phyloP scores from a whole-genome alignment of 2,329 filamentous ascomycete species.

The Botrytis galanthina region DNA sequence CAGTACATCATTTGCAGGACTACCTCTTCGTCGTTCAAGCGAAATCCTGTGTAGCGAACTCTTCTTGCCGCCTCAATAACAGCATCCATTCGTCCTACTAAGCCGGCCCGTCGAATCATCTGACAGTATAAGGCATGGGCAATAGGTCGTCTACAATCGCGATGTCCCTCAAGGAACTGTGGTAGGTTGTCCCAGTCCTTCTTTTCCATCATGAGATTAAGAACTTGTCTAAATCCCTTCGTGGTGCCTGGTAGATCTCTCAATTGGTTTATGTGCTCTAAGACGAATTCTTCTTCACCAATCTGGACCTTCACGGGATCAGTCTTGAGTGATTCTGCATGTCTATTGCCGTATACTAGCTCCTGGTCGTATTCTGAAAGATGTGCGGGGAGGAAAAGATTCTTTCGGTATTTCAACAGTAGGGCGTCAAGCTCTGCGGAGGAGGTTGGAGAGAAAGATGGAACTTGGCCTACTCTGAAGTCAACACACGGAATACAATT shows the following conservation, averaged over 20 bases:
- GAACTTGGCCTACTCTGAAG: conserved; percentile 29
- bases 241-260: conserved; percentile 28
- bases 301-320: conserved; percentile 60
- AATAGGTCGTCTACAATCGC: conserved; percentile 20
- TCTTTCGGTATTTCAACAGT: conserved; percentile 53
- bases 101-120: conserved; percentile 26
- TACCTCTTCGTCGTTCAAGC: conserved; percentile 25
- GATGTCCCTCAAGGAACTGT: conserved; percentile 36
- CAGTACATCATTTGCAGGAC: conserved; percentile 27
- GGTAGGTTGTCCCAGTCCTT: conserved; percentile 39
- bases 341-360: conserved; percentile 50
- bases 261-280: conserved; percentile 32
- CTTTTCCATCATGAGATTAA: conserved; percentile 36
- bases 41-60: conserved; percentile 33
- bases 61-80: conserved; percentile 36
- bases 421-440: conserved; percentile 52
- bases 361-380: conserved; percentile 53
- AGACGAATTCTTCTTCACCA: conserved; percentile 47
- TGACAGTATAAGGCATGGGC: not conserved
- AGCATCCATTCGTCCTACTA: conserved; percentile 31
- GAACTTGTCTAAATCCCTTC: conserved; percentile 22
- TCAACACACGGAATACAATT: not conserved
- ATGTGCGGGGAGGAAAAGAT: conserved; percentile 61
- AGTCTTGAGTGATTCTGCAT: conserved; percentile 48
- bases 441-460: conserved; percentile 49